Evolutionary conservation across 2,329 filamentous ascomycete species (phyloP).

Genomic region (Claviceps monticola): DNA sequence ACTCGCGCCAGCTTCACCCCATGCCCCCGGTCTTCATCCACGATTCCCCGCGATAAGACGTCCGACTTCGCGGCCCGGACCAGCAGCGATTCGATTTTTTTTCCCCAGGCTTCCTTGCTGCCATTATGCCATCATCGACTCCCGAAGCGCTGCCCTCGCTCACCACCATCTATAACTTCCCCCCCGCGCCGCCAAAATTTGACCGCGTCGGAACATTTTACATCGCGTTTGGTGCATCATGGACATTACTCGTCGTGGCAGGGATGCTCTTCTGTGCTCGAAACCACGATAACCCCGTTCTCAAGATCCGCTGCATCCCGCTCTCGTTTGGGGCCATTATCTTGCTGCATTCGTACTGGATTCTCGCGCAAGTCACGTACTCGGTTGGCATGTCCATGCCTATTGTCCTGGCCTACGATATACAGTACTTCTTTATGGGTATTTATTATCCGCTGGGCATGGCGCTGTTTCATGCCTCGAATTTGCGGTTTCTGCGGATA

Average conservation of each 20-base stretch:
- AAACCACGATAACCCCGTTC: constrained; percentile 20
- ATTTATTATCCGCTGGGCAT: constrained; percentile 49
- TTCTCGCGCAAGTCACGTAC: constrained; percentile 28
- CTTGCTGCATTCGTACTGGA: constrained; percentile 25
- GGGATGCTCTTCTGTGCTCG: constrained; percentile 21
- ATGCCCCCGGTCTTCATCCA: too few species aligned
- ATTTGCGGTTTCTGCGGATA: constrained; percentile 43
- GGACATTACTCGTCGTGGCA: constrained; percentile 17
- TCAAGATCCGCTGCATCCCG: constrained; percentile 24
- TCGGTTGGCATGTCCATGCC: constrained; percentile 27
- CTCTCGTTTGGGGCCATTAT: constrained; percentile 23
- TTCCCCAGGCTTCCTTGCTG: too few species aligned
- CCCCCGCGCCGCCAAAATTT: constrained; percentile 12
- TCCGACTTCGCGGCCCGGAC: not conserved
- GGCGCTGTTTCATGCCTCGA: constrained; percentile 52
- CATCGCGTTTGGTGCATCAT: constrained; percentile 14
- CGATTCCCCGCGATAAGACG: not conserved
- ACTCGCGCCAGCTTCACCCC: too few species aligned
- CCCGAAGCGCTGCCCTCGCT: not conserved
- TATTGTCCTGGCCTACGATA: constrained; percentile 26
- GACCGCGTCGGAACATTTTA: constrained; percentile 18
- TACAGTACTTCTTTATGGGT: constrained; percentile 52
- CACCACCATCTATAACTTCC: constrained; percentile 7
- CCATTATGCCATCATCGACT: not conserved
- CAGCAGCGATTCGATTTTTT: not conserved